Percentiles rank a stretch among this genome's conserved stretches.
Conservation (phyloP, 768 basidiomycete genomes). For the Lactarius pseudohatsudake region DNA sequence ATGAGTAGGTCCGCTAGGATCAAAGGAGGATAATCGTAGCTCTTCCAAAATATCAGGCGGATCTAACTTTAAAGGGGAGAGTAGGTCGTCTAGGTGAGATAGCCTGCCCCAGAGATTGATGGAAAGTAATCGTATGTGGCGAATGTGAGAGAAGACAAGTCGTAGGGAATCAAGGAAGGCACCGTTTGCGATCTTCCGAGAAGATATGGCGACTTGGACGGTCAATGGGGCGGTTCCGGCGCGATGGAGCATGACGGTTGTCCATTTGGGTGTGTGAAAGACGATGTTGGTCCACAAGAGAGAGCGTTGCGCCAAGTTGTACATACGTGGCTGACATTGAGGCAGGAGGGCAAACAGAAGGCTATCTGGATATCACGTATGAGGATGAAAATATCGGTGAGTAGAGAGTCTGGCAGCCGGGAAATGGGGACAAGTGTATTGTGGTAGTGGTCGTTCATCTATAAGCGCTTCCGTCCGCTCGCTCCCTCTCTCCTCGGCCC, state of each 20-base stretch:
- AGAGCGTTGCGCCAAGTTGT: constrained; percentile 23
- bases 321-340: constrained; percentile 24
- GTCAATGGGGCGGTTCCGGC: constrained; percentile 17
- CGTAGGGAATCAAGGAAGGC: constrained; percentile 11
- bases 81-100: not conserved
- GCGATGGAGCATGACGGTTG: constrained; percentile 25
- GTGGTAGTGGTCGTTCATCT: not conserved
- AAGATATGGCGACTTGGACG: not conserved
- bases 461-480: not conserved
- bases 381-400: constrained; percentile 24
- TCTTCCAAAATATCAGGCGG: constrained; percentile 18
- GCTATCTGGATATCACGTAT: not conserved
- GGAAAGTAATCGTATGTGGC: constrained; percentile 19
- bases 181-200: not conserved
- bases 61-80: not conserved
- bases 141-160: constrained; percentile 22
- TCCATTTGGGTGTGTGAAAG: constrained; percentile 19
- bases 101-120: not conserved
- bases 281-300: constrained; percentile 27
- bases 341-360: not conserved
- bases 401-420: constrained; percentile 19
- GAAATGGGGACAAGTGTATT: constrained; percentile 19
- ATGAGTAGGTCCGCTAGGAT: not conserved
- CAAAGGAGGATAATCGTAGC: not conserved
- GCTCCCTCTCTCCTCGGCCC: not conserved